Evolutionary conservation across 495 filamentous ascomycete genomes (phyloP).

Genomic region (Tuber indicum): DNA sequence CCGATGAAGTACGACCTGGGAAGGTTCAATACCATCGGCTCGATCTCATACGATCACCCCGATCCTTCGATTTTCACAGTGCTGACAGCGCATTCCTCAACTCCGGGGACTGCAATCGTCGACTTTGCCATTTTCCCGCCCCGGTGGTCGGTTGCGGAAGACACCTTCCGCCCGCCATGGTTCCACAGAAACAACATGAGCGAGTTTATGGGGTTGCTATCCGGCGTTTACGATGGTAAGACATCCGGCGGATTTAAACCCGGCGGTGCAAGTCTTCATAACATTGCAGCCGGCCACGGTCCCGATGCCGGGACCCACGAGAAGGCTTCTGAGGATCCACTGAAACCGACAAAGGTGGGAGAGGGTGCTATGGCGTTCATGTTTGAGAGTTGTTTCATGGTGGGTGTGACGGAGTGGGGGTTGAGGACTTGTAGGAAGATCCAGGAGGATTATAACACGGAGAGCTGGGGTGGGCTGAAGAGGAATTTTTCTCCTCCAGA

Average conservation of each 20-base stretch:
- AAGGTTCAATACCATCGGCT: constrained; percentile 70
- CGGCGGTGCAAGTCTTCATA: constrained; percentile 55
- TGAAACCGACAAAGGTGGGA: constrained; percentile 51
- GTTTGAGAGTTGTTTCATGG: constrained; percentile 68
- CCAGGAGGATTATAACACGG: constrained; percentile 72
- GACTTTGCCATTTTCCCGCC: constrained; percentile 83
- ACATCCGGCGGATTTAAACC: constrained; percentile 57
- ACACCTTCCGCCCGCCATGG: constrained; percentile 77
- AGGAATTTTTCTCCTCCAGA: constrained; percentile 64
- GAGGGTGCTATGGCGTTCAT: constrained; percentile 61
- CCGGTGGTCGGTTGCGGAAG: constrained; percentile 68
- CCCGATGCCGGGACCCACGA: constrained; percentile 59
- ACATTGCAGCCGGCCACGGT: constrained; percentile 55
- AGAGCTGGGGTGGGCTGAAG: constrained; percentile 77
- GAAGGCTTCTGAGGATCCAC: constrained; percentile 55
- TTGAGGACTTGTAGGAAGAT: constrained; percentile 76
- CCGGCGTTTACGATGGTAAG: constrained; percentile 60
- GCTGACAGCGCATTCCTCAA: constrained; percentile 59
- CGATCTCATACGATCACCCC: constrained; percentile 68
- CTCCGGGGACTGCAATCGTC: constrained; percentile 61
- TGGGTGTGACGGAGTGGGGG: constrained; percentile 89
- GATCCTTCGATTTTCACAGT: constrained; percentile 81
- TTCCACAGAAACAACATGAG: constrained; percentile 84
- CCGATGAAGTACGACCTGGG: constrained; percentile 85
- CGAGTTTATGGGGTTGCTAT: constrained; percentile 71